phyloP scores from a whole-genome alignment of 2,329 filamentous ascomycete genomes.

The Aspergillus awamori region DNA sequence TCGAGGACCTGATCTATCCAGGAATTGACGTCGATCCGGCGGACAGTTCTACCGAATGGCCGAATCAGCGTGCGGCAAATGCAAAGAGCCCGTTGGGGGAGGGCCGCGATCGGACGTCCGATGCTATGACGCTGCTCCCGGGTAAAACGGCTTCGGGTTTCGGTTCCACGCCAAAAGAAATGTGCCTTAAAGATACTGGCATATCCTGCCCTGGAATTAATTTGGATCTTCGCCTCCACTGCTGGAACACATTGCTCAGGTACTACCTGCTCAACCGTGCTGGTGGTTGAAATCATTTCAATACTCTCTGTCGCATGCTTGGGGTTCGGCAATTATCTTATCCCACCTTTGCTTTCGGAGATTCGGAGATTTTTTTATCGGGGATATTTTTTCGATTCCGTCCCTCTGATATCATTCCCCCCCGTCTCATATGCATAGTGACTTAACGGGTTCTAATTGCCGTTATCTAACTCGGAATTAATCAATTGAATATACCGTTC shows the following conservation, averaged over 20 bases:
- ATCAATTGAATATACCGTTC: neutral
- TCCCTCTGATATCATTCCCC: neutral
- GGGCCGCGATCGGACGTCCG: slow-evolving; percentile 14
- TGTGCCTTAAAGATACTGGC: slow-evolving; percentile 6
- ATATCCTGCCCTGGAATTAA: neutral
- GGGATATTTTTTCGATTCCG: too few species aligned
- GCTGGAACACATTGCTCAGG: too few species aligned
- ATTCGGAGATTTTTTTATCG: too few species aligned
- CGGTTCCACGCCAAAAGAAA: slow-evolving; percentile 18
- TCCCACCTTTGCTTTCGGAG: too few species aligned
- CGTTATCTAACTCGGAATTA: neutral
- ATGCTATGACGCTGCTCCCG: slow-evolving; percentile 16
- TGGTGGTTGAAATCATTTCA: too few species aligned
- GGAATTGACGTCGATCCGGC: neutral
- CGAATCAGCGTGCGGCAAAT: neutral
- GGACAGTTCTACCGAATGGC: neutral
- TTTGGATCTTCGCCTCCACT: too few species aligned
- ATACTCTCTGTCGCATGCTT: too few species aligned
- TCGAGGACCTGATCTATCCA: neutral
- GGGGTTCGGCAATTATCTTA: too few species aligned
- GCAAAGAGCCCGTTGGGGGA: neutral
- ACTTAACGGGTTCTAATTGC: neutral
- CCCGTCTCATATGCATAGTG: too few species aligned
- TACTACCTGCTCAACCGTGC: too few species aligned
- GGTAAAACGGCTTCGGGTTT: slow-evolving; percentile 34